These are phyloP conservation scores for Saussurea involucrata DNA, from an alignment of 129 eudicot species.

Conservation along the genomic window DNA sequence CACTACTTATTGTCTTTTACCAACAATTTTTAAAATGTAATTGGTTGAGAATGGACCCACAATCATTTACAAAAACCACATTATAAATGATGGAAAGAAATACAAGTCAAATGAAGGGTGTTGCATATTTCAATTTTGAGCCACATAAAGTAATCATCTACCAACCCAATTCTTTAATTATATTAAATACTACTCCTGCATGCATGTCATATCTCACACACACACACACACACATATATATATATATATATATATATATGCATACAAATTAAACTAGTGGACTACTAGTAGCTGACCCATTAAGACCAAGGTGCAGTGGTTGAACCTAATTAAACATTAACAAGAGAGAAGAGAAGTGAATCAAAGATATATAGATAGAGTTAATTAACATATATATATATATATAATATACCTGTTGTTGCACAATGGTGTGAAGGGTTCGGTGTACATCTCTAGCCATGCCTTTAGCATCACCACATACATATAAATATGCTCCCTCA, in stretches of 20 bases:
- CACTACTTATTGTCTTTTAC: too few relatives aligned
- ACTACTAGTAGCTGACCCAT: background rate
- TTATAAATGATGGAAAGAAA: background rate
- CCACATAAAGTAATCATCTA: slow-evolving; percentile 3
- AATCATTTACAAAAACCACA: background rate
- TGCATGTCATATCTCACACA: too few relatives aligned
- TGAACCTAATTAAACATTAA: too few relatives aligned
- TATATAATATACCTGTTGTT: slow-evolving; percentile 77
- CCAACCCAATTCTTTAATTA: background rate
- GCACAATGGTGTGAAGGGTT: slow-evolving; percentile 79
- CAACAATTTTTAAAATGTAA: too few relatives aligned
- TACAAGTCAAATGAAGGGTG: slow-evolving; percentile 22
- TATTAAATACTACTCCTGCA: background rate
- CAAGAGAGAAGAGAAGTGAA: background rate
- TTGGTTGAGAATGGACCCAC: background rate
- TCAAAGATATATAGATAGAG: too few relatives aligned
- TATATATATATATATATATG: background rate
- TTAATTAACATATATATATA: too few relatives aligned
- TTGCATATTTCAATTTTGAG: slow-evolving; percentile 9
- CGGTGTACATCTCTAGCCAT: slow-evolving; percentile 57
- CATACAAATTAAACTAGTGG: background rate
- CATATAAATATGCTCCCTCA: slow-evolving; percentile 38
- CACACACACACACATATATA: too few relatives aligned
- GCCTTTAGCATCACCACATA: slow-evolving; percentile 41
- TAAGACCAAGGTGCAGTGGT: background rate